Base-by-base conservation (phyloP, 2,329 filamentous ascomycete genomes). In the Pseudogymnoascus sp. region DNA sequence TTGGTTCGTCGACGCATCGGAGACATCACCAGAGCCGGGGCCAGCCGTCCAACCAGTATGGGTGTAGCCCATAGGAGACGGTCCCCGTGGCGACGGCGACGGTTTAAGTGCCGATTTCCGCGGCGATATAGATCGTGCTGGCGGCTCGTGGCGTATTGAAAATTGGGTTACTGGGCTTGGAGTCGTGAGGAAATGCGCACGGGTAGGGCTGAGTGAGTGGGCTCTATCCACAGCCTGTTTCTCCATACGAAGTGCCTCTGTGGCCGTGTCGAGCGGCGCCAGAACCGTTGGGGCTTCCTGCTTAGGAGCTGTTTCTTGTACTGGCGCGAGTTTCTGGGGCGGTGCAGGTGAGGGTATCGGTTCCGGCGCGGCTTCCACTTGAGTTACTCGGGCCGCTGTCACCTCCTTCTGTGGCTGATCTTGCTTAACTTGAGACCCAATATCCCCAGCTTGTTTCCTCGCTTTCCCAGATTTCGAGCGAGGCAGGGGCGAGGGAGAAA, bases 101-200 rank as follows among this genome's bases (percentile, higher is more conserved):
- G 70, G 66, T 1, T 93, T 93, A 66, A 93, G 71, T 1, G 89
- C 89, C 1, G 89, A 91, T 72, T 93, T 93, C 53, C 86, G 85
- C 9, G 90, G 90, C 0, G 89, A 92, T 10, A 89, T 77, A 4
- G 89, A 90, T 59, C 90, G 82, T 31, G 85, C 79, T 21, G 88
- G 86, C 5, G 89, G 90, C 62, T 85, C 82, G 70, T 93, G 89
- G 66, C 80, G 78, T 1, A 80, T 76, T 11, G 86, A 60, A 42
- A 60, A 38, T 15, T 60, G 72, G 44, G 77, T 81, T 35, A 85
- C 80, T 15, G 83, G 78, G 7, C 59, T 60, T 56, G 50, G 50
- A 13, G 81, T 79, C 9, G 81, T 71, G 1, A 84, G 84, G 72
- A 92, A 92, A 69, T 85, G 88, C 31, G 82, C 85, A 35, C 88